These are phyloP conservation scores for Hypoxylon fuscum DNA, from an alignment of 495 filamentous ascomycete species.

Conservation along the genomic window DNA sequence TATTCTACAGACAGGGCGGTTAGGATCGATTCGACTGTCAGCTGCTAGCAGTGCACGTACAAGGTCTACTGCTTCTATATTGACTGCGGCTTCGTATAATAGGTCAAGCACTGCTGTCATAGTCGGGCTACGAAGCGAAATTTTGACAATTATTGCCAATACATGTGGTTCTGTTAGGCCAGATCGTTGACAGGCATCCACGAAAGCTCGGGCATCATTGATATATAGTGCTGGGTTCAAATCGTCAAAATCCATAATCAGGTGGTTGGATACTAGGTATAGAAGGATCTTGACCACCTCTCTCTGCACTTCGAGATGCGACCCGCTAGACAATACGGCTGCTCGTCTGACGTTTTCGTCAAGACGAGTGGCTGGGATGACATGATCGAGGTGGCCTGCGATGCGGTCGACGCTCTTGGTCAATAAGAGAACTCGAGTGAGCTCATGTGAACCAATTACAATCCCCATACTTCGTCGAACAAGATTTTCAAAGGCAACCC, in stretches of 20 bases:
- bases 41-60: conserved; percentile 4
- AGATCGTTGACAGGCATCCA: conserved; percentile 14
- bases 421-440: not conserved
- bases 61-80: conserved; percentile 12
- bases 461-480: conserved; percentile 15
- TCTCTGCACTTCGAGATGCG: conserved; percentile 2
- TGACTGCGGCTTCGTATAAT: conserved; percentile 20
- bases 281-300: conserved; percentile 17
- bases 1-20: too few species aligned
- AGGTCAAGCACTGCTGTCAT: conserved; percentile 14
- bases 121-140: conserved; percentile 7
- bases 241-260: not conserved
- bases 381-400: conserved; percentile 4
- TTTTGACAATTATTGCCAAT: conserved; percentile 2
- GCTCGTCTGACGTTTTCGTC: conserved; percentile 22
- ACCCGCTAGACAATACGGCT: conserved; percentile 1
- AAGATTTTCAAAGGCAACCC: conserved; percentile 7
- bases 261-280: conserved; percentile 17
- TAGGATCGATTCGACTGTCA: conserved; percentile 11
- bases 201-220: conserved; percentile 4
- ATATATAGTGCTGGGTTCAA: not conserved
- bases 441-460: conserved; percentile 16
- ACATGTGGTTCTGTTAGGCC: conserved; percentile 5
- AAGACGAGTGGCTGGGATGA: conserved; percentile 5
- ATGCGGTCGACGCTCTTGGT: conserved; percentile 22